Evolutionary conservation across 257 asterid species (phyloP), one percentile per base, ranked within the genome.

Genomic region (Paulownia fortunei): DNA sequence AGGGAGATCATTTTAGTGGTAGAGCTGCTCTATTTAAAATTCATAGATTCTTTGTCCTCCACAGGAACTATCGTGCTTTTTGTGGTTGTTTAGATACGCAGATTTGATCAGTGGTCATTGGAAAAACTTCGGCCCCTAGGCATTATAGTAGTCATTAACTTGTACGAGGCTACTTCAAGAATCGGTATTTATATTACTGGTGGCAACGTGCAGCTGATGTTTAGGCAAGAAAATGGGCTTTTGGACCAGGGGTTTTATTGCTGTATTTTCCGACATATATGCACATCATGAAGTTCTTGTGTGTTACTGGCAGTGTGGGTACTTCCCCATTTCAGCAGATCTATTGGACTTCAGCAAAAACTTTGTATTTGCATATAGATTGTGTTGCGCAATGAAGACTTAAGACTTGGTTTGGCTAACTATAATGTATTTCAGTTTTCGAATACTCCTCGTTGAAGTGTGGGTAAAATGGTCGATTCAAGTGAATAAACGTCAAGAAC

Each of bases 201-300:
- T 27, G 62, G n/a, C 39, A 47, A 66, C 68, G 68, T 56, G 68
- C 49, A 32, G 66, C 49, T 47, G 23, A 72, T 72, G 67, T 37
- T 24, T 30, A 4, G 26, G 21, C 65, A 42, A 16, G 26, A 27
- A n/a, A 9, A 27, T 12, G 60, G 34, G 36, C 64, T 21, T 72
- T 23, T 8, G 9, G 41, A 72, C 3, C 47, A 39, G 44, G 19
- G 19, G 12, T 8, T 26, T 41, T 59, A 10, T 21, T 26, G 41
- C 37, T 36, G 56, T 36, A 26, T 23, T 73, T 36, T 16, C 19
- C 36, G 39, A 23, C 30, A 3, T 59, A 41, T 42, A 2, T 42
- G 61, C 9, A 36, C 10, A 39, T 72, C 12, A 44, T 11, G 51
- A 39, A 37, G 27, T 18, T 65, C 19, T 19, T 18, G 11, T 64